Evolutionary conservation across 805 yeast genomes (phyloP), one percentile per base, ranked within the genome.

Genomic region (Wickerhamiella kurtzmanii): DNA sequence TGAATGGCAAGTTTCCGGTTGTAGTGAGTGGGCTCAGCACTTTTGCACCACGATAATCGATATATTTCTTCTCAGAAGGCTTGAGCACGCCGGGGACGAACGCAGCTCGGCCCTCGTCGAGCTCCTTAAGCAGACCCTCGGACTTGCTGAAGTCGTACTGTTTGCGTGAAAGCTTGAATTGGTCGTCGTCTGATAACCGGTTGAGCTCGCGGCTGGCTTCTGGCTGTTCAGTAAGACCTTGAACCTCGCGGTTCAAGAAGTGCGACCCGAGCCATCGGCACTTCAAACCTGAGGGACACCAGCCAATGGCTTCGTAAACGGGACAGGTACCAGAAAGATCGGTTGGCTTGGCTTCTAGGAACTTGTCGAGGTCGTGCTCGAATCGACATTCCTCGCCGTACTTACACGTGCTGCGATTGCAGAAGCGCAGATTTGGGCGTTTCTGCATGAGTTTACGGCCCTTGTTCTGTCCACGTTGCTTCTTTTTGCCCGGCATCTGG

Each of bases 11-110:
- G 64, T 92, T 92, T 19, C 99, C 99, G 4, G 92, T 98, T 0
- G 99, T 92, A 32, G 99, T 94, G 52, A 92, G 72, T 1, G 99
- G 99, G 2, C 96, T 85, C 5, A 92, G 80, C 50, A 92, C 86
- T 64, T 87, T 87, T 53, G 89, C 89, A 41, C 76, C 69, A 35
- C 69, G 67, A 45, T 83, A 72, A 59, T 87, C 69, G 43, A 92
- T 60, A 48, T 66, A 72, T 62, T 81, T 83, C 75, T 92, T 92
- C 63, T 92, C 97, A n/a, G 73, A 67, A 0, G 85, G 72, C 56
- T 76, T 77, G 64, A 81, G 77, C 17, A 87, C 80, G 1, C 94
- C 74, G 60, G 89, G 96, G 46, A 76, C 67, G 59, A 78, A 89
- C n/a, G 69, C 65, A 2, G 72, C 71, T 11, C 58, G 57, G 49